Evolutionary conservation across 208 protist species (phyloP).

Genomic region (Jaenimonas drosophilae): DNA sequence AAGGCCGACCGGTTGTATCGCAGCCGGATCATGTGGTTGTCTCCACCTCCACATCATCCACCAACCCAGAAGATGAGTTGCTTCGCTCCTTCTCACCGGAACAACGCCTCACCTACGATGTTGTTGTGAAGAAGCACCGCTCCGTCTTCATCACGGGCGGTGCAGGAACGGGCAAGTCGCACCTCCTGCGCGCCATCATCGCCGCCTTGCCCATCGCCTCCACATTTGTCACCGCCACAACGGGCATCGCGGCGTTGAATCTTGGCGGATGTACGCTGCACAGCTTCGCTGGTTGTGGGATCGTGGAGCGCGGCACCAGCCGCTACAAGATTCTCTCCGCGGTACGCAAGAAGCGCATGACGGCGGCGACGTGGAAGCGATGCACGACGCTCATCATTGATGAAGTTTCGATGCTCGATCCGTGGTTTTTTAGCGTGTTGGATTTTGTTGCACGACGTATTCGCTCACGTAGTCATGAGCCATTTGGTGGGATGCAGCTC

Average conservation of each 20-base stretch:
- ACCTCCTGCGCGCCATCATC: conserved; percentile 72
- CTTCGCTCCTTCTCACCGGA: conserved; percentile 36
- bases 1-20: no score
- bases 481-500: conserved; percentile 91
- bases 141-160: conserved; percentile 82
- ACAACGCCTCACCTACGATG: conserved; percentile 38
- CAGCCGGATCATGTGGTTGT: no score
- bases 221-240: conserved; percentile 81
- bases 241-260: conserved; percentile 82
- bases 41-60: neutral
- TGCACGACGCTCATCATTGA: conserved; percentile 83
- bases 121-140: conserved; percentile 29
- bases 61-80: no score
- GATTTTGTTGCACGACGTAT: conserved; percentile 67
- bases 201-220: conserved; percentile 17
- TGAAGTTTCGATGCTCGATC: conserved; percentile 88
- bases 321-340: conserved; percentile 14
- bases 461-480: conserved; percentile 25
- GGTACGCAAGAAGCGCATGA: conserved; percentile 14
- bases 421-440: conserved; percentile 65
- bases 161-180: conserved; percentile 85
- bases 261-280: conserved; percentile 82
- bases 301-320: conserved; percentile 18
- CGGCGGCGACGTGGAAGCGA: conserved; percentile 28
- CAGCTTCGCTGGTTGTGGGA: conserved; percentile 68